Conservation (phyloP, 2,329 filamentous ascomycete genomes). For the Phyllosticta citribraziliensis region DNA sequence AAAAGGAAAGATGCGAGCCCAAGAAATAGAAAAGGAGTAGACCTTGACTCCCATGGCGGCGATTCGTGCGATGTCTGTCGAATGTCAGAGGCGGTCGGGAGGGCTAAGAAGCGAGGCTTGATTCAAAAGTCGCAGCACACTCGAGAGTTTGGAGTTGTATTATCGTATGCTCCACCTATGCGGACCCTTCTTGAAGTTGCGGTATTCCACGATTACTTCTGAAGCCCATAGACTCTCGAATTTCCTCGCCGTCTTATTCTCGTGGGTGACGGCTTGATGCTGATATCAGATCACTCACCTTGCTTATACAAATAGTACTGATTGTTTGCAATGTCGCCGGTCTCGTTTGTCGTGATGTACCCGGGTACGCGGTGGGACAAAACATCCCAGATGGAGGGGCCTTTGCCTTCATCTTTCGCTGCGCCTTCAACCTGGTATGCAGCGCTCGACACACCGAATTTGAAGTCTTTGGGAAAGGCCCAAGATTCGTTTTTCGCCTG, state of each 20-base stretch:
- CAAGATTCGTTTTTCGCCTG: slow-evolving; percentile 19
- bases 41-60: slow-evolving; percentile 26
- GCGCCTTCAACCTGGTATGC: slow-evolving; percentile 38
- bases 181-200: no score
- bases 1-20: slow-evolving; percentile 39
- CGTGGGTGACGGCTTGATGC: no score
- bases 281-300: slow-evolving; percentile 7
- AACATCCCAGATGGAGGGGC: slow-evolving; percentile 30
- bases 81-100: no score
- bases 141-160: no score
- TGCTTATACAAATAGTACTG: slow-evolving; percentile 44
- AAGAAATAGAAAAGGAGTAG: slow-evolving; percentile 38
- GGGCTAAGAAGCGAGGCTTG: no score
- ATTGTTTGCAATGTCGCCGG: slow-evolving; percentile 40
- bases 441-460: slow-evolving; percentile 33
- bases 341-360: slow-evolving; percentile 22
- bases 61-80: slow-evolving; percentile 31
- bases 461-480: slow-evolving; percentile 25
- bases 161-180: no score
- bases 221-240: no score
- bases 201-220: no score
- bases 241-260: no score
- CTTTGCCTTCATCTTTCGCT: slow-evolving; percentile 29
- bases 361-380: slow-evolving; percentile 22
- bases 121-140: no score